Base-by-base conservation (phyloP, 2,329 filamentous ascomycete species). In the Cyclaneusma minus region DNA sequence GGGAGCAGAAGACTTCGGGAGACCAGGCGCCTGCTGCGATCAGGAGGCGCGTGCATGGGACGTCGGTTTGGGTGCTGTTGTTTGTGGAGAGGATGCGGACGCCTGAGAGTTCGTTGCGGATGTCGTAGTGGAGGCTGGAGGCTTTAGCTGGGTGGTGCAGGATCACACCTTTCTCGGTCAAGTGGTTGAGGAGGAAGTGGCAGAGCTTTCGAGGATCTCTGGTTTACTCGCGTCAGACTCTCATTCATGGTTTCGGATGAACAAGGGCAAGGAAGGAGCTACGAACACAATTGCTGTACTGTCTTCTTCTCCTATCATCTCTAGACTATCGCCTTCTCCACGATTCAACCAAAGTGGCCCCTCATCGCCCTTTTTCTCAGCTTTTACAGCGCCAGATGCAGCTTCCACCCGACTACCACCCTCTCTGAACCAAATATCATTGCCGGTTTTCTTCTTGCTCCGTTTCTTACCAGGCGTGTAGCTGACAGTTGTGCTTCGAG, bases 1-100 rank as follows among this genome's bases (percentile, higher is more conserved):
- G 60, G 1, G 55, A 51, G 3, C 51, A 38, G 43, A 82, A 76
- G n/a, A 81, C 68, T 16, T 52, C 50, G 0, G 68, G 61, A 1
- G 77, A 76, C 80, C 81, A 87, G 3, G 70, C 64, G 3, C 80
- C 80, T 0, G 76, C 65, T 0, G 75, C 54, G 32, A 87, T 60
- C 10, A 85, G 52, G 13, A 87, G 45, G 7, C 66, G 64, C 0
- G 63, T 67, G 41, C 76, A 81, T 0, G 71, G 61, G 3, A 85
- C 42, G 22, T 64, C 53, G 3, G 49, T 54, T 40, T 62, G 58
- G 6, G 48, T 49, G 9, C 55, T 56, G 4, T 53, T 51, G 24
- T 49, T 40, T 2, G 51, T 50, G 29, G 59, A 53, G 7, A 55
- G 40, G 3, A 78, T 54, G 14, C 55, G 51, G 9, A 80, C 47